A percentile compares a stretch with the other conserved stretches of the same genome.
These are phyloP conservation scores for Hibiscus syriacus DNA, from an alignment of 345 rosid species.

Conservation along the genomic window DNA sequence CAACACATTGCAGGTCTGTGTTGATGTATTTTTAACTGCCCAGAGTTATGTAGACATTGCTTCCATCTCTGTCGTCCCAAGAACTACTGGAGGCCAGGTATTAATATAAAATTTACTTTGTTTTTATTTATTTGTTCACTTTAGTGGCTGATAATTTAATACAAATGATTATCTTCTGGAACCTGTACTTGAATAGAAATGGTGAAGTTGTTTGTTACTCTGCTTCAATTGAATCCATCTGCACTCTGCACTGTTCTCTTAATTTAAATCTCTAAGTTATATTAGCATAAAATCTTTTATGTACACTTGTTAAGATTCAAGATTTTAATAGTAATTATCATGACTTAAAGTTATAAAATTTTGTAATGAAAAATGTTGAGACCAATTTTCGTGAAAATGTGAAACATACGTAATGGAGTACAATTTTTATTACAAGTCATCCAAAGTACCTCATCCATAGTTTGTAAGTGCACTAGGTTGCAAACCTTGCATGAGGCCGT, in stretches of 20 bases:
- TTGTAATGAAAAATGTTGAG: neutral
- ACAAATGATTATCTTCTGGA: neutral
- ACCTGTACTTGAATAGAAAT: neutral
- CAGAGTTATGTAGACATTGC: slow-evolving; percentile 88
- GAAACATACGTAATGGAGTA: neutral
- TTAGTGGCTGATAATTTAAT: neutral
- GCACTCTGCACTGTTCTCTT: neutral
- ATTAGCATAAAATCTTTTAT: neutral
- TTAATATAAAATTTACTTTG: neutral
- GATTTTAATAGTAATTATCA: neutral
- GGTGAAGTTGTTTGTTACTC: neutral
- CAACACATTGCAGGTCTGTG: slow-evolving; percentile 69
- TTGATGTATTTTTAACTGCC: slow-evolving; percentile 80
- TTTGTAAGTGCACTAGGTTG: neutral
- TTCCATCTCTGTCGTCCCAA: slow-evolving; percentile 81
- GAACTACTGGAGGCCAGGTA: slow-evolving; percentile 97
- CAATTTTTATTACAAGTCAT: neutral
- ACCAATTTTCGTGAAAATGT: neutral
- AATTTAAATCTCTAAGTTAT: neutral
- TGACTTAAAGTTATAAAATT: neutral
- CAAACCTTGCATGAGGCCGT: neutral
- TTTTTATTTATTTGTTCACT: too few relatives aligned
- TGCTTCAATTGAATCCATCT: too few relatives aligned
- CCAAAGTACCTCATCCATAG: too few relatives aligned
- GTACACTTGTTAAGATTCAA: neutral